Conservation (phyloP, 2,329 filamentous ascomycete genomes). For the Hysterium pulicare region DNA sequence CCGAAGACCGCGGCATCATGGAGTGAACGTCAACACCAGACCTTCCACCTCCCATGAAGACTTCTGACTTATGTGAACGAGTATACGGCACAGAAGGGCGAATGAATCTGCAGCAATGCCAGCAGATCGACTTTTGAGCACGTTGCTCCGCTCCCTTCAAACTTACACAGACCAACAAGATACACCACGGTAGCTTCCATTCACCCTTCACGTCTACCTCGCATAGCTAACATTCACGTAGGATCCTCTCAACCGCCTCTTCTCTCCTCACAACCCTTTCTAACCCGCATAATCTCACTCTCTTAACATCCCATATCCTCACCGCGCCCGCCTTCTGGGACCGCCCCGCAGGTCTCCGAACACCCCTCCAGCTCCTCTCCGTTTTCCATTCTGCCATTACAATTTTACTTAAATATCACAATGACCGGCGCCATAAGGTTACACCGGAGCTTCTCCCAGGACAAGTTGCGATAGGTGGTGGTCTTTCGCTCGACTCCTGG, state of each 20-base stretch:
- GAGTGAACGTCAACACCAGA: not conserved
- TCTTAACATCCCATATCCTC: constrained; percentile 70
- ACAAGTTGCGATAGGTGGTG: constrained; percentile 39
- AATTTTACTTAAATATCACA: constrained; percentile 50
- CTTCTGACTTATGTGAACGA: no score
- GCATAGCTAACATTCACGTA: constrained; percentile 24
- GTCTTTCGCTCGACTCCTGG: constrained; percentile 55
- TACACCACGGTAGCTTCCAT: constrained; percentile 51
- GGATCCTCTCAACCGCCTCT: constrained; percentile 62
- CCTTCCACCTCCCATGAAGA: not conserved
- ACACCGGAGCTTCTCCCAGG: constrained; percentile 25
- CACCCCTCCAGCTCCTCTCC: constrained; percentile 64
- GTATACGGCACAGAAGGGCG: no score
- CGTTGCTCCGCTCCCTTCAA: constrained; percentile 62
- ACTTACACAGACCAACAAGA: constrained; percentile 57
- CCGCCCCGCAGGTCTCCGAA: constrained; percentile 58
- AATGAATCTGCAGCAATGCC: no score
- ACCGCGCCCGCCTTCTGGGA: constrained; percentile 70
- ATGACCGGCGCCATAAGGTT: constrained; percentile 28
- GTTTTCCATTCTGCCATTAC: constrained; percentile 68
- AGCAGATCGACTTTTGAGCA: constrained; percentile 63
- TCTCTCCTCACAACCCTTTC: constrained; percentile 66
- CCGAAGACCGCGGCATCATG: constrained; percentile 1
- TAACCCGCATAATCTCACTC: constrained; percentile 71
- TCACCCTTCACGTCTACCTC: constrained; percentile 10